Evolutionary conservation across 352 stramenopile species (phyloP).

Genomic region (Paralagenidium karlingii): DNA sequence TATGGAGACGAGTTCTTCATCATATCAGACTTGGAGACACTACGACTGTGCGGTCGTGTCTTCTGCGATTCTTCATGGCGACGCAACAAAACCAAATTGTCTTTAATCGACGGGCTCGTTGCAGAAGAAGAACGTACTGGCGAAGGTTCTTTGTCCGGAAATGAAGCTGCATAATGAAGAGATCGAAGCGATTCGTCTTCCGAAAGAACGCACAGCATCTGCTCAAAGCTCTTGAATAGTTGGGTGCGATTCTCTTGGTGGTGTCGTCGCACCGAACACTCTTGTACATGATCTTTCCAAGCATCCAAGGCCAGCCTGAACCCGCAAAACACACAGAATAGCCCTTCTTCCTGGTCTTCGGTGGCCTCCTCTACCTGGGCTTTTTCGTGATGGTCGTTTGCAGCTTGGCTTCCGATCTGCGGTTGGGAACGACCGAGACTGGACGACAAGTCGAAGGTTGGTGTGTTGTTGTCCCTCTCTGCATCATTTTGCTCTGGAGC

Average conservation of each 20-base stretch:
- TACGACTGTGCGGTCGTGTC: no score
- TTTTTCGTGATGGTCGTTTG: no score
- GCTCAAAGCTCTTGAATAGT: constrained; percentile 50
- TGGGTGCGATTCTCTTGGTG: constrained; percentile 44
- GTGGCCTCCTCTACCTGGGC: no score
- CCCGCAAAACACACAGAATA: no score
- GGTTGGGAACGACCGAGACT: no score
- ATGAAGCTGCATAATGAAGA: constrained; percentile 63
- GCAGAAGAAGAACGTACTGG: constrained; percentile 1
- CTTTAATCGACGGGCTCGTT: constrained; percentile 15
- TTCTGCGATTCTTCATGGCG: constrained; percentile 1
- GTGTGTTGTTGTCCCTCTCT: no score
- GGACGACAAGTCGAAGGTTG: no score
- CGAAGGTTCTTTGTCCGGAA: constrained; percentile 28
- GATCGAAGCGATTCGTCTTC: constrained; percentile 46
- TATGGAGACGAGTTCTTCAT: no score
- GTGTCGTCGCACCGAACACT: constrained; percentile 27
- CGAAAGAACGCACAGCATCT: constrained; percentile 44
- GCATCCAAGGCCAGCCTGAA: no score
- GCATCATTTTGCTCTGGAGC: no score
- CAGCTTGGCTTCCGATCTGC: no score
- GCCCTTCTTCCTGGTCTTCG: no score
- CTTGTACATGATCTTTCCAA: constrained; percentile 25
- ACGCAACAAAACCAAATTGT: constrained; percentile 29
- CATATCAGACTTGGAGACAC: not conserved